A percentile compares a stretch with the other conserved stretches of the same genome.
Evolutionary conservation across 768 basidiomycete genomes (phyloP).

Genomic region (Russula foetens): DNA sequence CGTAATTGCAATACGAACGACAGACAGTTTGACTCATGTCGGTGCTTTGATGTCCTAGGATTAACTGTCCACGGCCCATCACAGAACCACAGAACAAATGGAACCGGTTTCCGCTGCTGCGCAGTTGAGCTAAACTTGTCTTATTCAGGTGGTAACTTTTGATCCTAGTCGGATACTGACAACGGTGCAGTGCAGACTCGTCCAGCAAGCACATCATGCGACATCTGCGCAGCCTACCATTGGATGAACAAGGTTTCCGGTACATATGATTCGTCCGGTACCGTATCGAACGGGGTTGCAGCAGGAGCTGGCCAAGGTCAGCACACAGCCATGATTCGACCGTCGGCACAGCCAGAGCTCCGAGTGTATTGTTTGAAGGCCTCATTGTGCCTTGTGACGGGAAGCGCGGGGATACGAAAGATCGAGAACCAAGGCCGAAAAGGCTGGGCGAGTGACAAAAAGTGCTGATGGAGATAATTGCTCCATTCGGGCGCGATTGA

Average conservation of each 20-base stretch:
- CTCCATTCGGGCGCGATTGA: neutral
- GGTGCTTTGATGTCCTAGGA: constrained; percentile 5
- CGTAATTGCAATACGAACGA: neutral
- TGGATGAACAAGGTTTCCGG: neutral
- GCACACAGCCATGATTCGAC: constrained; percentile 5
- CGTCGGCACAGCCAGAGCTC: too few species aligned
- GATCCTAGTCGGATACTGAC: too few species aligned
- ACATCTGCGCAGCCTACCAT: neutral
- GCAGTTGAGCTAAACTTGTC: constrained; percentile 1
- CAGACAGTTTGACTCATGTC: constrained; percentile 8
- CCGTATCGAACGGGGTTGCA: neutral
- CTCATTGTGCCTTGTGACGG: neutral
- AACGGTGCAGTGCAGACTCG: too few species aligned
- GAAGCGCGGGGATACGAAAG: neutral
- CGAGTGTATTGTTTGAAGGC: neutral
- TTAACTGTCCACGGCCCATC: neutral
- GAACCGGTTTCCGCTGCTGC: constrained; percentile 1
- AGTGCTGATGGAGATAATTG: neutral
- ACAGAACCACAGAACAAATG: constrained; percentile 5
- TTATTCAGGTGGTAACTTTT: neutral
- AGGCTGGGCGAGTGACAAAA: neutral
- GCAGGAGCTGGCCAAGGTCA: neutral
- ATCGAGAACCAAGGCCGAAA: neutral
- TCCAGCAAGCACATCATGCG: neutral
- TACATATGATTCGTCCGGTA: neutral